Evolutionary conservation across 1,284 basidiomycete species (phyloP).

Genomic region (Exobasidium cylindrosporum): DNA sequence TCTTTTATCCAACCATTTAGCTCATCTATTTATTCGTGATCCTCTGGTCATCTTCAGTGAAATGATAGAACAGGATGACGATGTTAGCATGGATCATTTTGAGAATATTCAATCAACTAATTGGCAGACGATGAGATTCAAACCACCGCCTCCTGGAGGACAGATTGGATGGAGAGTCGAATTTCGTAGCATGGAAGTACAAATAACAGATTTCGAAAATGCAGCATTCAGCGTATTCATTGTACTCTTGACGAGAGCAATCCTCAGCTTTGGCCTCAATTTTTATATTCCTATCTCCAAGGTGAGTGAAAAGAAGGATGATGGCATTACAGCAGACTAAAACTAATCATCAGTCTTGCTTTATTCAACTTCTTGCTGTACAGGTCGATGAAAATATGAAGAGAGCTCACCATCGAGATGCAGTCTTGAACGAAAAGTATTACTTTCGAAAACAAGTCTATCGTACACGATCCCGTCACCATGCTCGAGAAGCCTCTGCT

Average conservation of each 20-base stretch:
- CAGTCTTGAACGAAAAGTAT: slow-evolving; percentile 71
- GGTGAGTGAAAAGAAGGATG: no score
- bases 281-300: slow-evolving; percentile 96
- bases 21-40: slow-evolving; percentile 96
- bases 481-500: slow-evolving; percentile 18
- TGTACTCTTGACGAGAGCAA: slow-evolving; percentile 87
- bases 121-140: slow-evolving; percentile 99
- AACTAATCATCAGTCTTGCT: background rate
- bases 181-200: slow-evolving; percentile 98
- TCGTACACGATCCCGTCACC: slow-evolving; percentile 58
- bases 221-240: slow-evolving; percentile 93
- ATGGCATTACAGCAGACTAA: slow-evolving; percentile 27
- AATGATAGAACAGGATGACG: slow-evolving; percentile 86
- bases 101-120: slow-evolving; percentile 99
- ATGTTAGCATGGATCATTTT: slow-evolving; percentile 85
- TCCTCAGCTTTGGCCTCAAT: slow-evolving; percentile 84
- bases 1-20: slow-evolving; percentile 81
- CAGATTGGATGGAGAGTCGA: slow-evolving; percentile 97
- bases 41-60: slow-evolving; percentile 94
- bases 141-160: slow-evolving; percentile 82
- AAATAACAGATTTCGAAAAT: slow-evolving; percentile 98
- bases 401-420: slow-evolving; percentile 80
- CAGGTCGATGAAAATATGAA: slow-evolving; percentile 98
- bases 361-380: slow-evolving; percentile 61
- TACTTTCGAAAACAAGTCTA: slow-evolving; percentile 86